Percentiles rank a stretch among this genome's conserved stretches.
These are phyloP conservation scores for Hexamita inflata DNA, from an alignment of 208 protist genomes.

Conservation along the genomic window DNA sequence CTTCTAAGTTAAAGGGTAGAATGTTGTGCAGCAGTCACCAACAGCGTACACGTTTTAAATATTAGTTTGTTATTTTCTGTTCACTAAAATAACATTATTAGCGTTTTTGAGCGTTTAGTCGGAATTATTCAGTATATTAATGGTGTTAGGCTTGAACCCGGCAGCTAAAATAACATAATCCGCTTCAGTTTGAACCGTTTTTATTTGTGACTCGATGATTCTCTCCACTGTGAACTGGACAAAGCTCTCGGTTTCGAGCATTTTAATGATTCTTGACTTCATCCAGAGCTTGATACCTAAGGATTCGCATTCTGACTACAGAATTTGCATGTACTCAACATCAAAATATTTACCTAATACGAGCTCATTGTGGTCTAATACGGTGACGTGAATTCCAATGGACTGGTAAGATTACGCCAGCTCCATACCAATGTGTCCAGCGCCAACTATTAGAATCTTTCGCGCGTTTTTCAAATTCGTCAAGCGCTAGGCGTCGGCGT, in stretches of 20 bases:
- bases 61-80: background rate
- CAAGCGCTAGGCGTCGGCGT: no score
- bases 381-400: background rate
- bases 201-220: no score
- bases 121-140: background rate
- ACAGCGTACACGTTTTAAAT: background rate
- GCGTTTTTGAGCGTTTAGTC: background rate
- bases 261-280: background rate
- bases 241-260: background rate
- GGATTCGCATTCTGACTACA: background rate
- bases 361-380: background rate
- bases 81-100: background rate
- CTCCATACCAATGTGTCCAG: background rate
- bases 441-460: no score
- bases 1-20: background rate
- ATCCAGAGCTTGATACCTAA: background rate
- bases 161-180: background rate
- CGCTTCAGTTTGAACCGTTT: background rate
- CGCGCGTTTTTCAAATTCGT: no score
- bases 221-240: background rate
- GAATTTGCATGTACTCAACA: background rate
- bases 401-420: background rate
- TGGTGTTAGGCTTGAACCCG: background rate
- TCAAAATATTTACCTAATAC: background rate
- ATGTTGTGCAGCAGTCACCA: background rate